Percentiles rank a stretch among this genome's conserved stretches.
Conservation (phyloP, 2,329 filamentous ascomycete genomes). For the Botrytis galanthina region DNA sequence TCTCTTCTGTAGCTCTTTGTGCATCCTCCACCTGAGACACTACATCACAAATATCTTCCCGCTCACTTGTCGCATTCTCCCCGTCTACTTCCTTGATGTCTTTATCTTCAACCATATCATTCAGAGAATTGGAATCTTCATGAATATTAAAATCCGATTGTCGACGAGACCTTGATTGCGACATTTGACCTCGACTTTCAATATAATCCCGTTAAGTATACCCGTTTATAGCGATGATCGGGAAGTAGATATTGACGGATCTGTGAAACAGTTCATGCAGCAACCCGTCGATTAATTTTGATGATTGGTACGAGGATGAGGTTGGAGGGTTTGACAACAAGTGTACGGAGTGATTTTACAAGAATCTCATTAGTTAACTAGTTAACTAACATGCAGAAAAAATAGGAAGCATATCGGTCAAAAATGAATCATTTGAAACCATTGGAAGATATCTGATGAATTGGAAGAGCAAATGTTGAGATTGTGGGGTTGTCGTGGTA, state of each 20-base stretch:
- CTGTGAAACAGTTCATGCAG: slow-evolving; percentile 31
- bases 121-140: slow-evolving; percentile 35
- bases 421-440: neutral
- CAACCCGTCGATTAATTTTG: slow-evolving; percentile 26
- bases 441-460: neutral
- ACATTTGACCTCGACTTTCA: slow-evolving; percentile 24
- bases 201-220: neutral
- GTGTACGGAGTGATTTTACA: neutral
- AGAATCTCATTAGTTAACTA: neutral
- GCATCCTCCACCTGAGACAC: slow-evolving; percentile 11
- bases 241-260: slow-evolving; percentile 30
- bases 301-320: slow-evolving; percentile 10
- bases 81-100: slow-evolving; percentile 26
- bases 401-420: neutral
- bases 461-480: neutral
- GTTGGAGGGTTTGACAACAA: neutral
- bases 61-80: slow-evolving; percentile 24
- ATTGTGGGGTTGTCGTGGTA: slow-evolving; percentile 10
- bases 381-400: neutral
- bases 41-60: neutral
- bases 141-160: slow-evolving; percentile 35
- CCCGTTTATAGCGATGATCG: neutral
- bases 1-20: slow-evolving; percentile 12
- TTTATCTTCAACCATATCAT: slow-evolving; percentile 21
- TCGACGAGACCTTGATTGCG: slow-evolving; percentile 26